phyloP scores from a whole-genome alignment of 805 yeast genomes.

The Wickerhamiella brachini region DNA sequence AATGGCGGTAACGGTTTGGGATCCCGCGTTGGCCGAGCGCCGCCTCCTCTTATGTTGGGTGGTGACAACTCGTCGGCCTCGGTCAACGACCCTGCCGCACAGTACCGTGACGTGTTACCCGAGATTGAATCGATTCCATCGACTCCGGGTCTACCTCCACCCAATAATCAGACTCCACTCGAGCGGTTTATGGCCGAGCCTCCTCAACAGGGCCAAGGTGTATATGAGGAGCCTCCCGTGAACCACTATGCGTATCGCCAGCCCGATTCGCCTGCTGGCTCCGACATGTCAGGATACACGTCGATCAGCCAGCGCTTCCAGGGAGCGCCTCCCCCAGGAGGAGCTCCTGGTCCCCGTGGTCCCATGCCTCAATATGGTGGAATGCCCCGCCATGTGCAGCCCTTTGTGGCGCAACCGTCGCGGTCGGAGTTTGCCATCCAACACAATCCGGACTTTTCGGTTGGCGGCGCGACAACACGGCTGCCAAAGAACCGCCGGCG shows the following conservation, averaged over 20 bases:
- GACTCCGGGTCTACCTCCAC: background rate
- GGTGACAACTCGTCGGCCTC: background rate
- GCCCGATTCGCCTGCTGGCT: slow-evolving; percentile 5
- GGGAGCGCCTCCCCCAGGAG: background rate
- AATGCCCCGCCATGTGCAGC: background rate
- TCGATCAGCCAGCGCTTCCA: slow-evolving; percentile 10
- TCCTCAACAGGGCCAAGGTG: background rate
- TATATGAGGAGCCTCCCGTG: slow-evolving; percentile 6
- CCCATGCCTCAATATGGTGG: background rate
- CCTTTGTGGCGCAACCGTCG: slow-evolving; percentile 1
- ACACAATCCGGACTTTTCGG: slow-evolving; percentile 16
- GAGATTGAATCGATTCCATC: background rate
- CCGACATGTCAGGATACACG: slow-evolving; percentile 12
- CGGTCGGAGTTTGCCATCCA: slow-evolving; percentile 14
- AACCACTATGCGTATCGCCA: background rate
- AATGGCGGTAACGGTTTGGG: background rate
- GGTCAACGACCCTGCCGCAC: slow-evolving; percentile 4
- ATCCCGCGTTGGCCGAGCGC: background rate
- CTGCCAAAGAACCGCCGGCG: slow-evolving; percentile 2
- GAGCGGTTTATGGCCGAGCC: slow-evolving; percentile 5
- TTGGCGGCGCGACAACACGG: slow-evolving; percentile 7
- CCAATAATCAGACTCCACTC: slow-evolving; percentile 1
- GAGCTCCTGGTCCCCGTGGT: background rate
- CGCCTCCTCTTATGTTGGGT: background rate
- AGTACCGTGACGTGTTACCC: slow-evolving; percentile 6